phyloP scores from a whole-genome alignment of 2,329 filamentous ascomycete genomes.

The Amylocarpus encephaloides region DNA sequence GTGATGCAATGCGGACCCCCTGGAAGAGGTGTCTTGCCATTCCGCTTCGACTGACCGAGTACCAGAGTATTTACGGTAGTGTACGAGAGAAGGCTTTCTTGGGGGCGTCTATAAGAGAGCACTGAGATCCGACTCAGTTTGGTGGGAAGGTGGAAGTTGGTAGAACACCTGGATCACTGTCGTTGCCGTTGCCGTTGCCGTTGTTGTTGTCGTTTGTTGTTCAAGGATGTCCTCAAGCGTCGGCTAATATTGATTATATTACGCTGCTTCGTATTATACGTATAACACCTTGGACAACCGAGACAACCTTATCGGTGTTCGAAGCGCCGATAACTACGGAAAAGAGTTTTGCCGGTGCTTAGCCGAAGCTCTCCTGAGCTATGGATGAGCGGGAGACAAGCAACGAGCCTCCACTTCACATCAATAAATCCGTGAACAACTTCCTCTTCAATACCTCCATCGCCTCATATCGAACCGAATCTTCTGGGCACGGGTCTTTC shows the following conservation, averaged over 20 bases:
- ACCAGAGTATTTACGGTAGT: not conserved
- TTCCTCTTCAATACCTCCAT: slow-evolving; percentile 3
- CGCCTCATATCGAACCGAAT: slow-evolving; percentile 3
- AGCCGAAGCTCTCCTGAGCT: not conserved
- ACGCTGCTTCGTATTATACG: no score
- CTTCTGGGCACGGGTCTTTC: not conserved
- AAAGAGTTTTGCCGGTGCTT: not conserved
- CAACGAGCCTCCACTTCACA: not conserved
- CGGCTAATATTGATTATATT: no score
- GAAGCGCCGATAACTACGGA: not conserved
- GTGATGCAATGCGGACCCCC: not conserved
- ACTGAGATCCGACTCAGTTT: no score
- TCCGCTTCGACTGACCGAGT: slow-evolving; percentile 1
- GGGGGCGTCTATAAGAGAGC: not conserved
- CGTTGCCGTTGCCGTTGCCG: not conserved
- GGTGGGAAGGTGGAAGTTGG: no score
- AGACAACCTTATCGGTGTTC: no score
- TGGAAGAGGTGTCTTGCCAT: not conserved
- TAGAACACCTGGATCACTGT: not conserved
- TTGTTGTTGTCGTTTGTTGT: not conserved
- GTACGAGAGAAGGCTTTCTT: not conserved
- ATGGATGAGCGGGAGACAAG: not conserved
- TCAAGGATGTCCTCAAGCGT: no score
- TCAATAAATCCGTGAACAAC: not conserved
- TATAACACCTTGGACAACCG: no score